Percentiles rank a stretch among this genome's conserved stretches.
Conservation (phyloP, 768 basidiomycete genomes). For the Lactarius sp. region DNA sequence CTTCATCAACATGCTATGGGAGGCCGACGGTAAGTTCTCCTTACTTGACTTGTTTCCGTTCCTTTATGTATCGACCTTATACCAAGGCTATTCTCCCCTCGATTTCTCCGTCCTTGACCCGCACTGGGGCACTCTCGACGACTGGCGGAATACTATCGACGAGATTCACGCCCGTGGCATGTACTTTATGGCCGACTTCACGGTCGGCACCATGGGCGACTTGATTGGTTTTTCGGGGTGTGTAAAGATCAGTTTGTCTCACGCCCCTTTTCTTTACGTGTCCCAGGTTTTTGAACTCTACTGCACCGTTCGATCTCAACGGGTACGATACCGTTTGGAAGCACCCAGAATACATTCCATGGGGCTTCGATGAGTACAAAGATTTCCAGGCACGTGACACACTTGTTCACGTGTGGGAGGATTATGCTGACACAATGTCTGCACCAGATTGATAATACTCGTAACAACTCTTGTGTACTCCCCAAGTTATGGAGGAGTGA, state of each 20-base stretch:
- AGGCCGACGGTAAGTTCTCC: conserved; percentile 85
- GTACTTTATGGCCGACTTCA: conserved; percentile 93
- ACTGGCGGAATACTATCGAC: conserved; percentile 75
- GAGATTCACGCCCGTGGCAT: conserved; percentile 75
- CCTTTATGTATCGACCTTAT: conserved; percentile 16
- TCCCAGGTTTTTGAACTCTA: conserved; percentile 66
- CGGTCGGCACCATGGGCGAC: conserved; percentile 89
- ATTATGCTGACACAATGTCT: conserved; percentile 4
- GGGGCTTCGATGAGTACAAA: conserved; percentile 80
- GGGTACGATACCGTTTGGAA: conserved; percentile 78
- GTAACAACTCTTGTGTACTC: conserved; percentile 68
- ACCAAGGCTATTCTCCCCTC: conserved; percentile 82
- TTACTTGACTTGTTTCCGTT: neutral
- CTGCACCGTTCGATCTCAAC: conserved; percentile 70
- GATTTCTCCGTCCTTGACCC: conserved; percentile 90
- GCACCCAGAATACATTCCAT: conserved; percentile 66
- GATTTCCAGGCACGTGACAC: conserved; percentile 61
- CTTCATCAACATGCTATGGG: conserved; percentile 94
- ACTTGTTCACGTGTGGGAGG: conserved; percentile 9
- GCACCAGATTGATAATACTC: conserved; percentile 55
- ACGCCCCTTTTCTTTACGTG: conserved; percentile 12
- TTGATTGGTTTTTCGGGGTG: conserved; percentile 82
- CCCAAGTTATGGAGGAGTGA: conserved; percentile 80
- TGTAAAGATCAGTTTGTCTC: conserved; percentile 27
- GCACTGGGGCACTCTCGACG: conserved; percentile 80